Conservation (phyloP, 495 filamentous ascomycete species). For the Xylaria scruposa region DNA sequence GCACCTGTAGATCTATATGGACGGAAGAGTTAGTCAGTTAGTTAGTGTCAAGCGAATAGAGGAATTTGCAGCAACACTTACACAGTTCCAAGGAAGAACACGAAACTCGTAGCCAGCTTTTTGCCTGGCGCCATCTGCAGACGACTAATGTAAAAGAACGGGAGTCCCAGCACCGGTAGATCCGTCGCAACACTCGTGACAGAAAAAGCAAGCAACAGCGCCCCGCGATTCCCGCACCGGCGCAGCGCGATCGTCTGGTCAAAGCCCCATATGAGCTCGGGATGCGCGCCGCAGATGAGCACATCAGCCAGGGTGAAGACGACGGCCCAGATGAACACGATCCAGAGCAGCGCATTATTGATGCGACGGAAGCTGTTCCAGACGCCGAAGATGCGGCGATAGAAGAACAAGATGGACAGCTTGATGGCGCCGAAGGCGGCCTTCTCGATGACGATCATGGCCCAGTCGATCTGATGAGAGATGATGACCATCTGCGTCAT, state of each 20-base stretch:
- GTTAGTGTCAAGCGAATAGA: too few relatives aligned
- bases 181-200: constrained; percentile 25
- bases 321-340: constrained; percentile 5
- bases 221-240: constrained; percentile 22
- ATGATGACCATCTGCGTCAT: constrained; percentile 19
- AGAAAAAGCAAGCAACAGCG: constrained; percentile 20
- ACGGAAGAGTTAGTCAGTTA: background rate
- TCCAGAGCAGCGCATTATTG: constrained; percentile 16
- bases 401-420: constrained; percentile 23
- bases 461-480: constrained; percentile 21
- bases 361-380: constrained; percentile 15
- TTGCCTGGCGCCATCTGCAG: constrained; percentile 21
- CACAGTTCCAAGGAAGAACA: constrained; percentile 21
- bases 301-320: constrained; percentile 17
- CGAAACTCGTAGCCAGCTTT: constrained; percentile 19
- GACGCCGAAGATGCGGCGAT: constrained; percentile 21
- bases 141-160: constrained; percentile 23
- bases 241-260: constrained; percentile 19
- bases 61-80: background rate
- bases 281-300: constrained; percentile 12
- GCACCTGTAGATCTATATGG: constrained; percentile 18
- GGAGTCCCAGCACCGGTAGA: constrained; percentile 13
- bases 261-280: constrained; percentile 21
- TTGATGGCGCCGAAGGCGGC: constrained; percentile 21
- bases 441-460: constrained; percentile 24